phyloP scores from a whole-genome alignment of 2,329 filamentous ascomycete genomes.

The Xylariales sp. region DNA sequence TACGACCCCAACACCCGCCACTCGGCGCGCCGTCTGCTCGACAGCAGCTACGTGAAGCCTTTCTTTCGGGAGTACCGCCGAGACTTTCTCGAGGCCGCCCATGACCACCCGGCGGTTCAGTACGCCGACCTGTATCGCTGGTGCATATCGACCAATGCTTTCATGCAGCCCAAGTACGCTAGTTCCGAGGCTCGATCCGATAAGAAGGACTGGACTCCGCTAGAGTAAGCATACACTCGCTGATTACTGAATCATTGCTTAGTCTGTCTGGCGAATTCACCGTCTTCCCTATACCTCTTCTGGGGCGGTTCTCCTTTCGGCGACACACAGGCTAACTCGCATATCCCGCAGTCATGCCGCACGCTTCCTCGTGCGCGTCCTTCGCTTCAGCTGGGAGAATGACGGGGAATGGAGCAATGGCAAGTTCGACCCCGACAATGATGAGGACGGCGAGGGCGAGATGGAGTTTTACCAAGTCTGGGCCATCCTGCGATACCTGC shows the following conservation, averaged over 20 bases:
- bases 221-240: slow-evolving; percentile 38
- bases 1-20: slow-evolving; percentile 41
- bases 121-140: slow-evolving; percentile 40
- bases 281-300: too few species aligned
- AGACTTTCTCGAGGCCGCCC: slow-evolving; percentile 44
- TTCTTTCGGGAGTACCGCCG: slow-evolving; percentile 48
- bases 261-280: not conserved
- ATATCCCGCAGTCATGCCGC: slow-evolving; percentile 40
- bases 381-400: slow-evolving; percentile 46
- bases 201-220: slow-evolving; percentile 43
- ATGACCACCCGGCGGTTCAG: slow-evolving; percentile 38
- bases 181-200: slow-evolving; percentile 10
- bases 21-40: slow-evolving; percentile 38
- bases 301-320: too few species aligned
- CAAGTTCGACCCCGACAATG: slow-evolving; percentile 41
- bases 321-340: not conserved
- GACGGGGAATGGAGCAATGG: slow-evolving; percentile 45
- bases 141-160: slow-evolving; percentile 39
- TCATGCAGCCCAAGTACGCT: slow-evolving; percentile 37
- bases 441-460: slow-evolving; percentile 43
- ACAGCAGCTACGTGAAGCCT: slow-evolving; percentile 43
- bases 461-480: slow-evolving; percentile 48
- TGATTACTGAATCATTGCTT: not conserved
- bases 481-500: slow-evolving; percentile 46
- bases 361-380: slow-evolving; percentile 45